Evolutionary conservation across 805 yeast species (phyloP).

Genomic region (Naumovozyma castellii): DNA sequence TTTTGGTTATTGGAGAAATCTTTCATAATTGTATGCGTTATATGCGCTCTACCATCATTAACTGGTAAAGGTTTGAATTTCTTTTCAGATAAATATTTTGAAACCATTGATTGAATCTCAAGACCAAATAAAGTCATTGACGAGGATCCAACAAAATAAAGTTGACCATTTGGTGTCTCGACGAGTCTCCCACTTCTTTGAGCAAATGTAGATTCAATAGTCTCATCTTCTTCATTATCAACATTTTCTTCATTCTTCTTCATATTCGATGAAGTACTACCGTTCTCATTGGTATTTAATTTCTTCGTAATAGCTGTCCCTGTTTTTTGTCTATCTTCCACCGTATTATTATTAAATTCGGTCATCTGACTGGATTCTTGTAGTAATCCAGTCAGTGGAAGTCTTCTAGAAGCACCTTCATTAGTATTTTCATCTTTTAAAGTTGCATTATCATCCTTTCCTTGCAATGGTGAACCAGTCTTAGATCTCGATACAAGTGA

Average conservation of each 20-base stretch:
- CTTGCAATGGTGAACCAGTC: too few relatives aligned
- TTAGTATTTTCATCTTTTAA: too few relatives aligned
- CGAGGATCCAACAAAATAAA: slow-evolving; percentile 69
- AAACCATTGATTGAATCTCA: slow-evolving; percentile 61
- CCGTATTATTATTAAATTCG: neutral
- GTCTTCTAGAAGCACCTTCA: neutral
- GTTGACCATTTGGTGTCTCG: slow-evolving; percentile 67
- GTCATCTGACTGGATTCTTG: neutral
- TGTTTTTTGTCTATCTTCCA: neutral
- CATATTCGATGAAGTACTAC: too few relatives aligned
- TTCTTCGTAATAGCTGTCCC: neutral
- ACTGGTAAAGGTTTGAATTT: slow-evolving; percentile 11
- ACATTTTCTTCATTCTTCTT: neutral
- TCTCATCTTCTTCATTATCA: slow-evolving; percentile 27
- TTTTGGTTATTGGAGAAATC: neutral
- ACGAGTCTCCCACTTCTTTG: slow-evolving; percentile 64
- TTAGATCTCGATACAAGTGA: slow-evolving; percentile 11
- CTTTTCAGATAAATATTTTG: slow-evolving; percentile 25
- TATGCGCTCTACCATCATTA: neutral
- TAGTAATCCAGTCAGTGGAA: neutral
- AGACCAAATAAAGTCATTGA: slow-evolving; percentile 76
- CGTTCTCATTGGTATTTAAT: neutral
- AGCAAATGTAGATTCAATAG: slow-evolving; percentile 60
- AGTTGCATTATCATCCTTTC: too few relatives aligned
- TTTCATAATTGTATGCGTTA: neutral